Evolutionary conservation across 371 early-diverging fungal genomes (phyloP).

Genomic region (Lichtheimia corymbifera): DNA sequence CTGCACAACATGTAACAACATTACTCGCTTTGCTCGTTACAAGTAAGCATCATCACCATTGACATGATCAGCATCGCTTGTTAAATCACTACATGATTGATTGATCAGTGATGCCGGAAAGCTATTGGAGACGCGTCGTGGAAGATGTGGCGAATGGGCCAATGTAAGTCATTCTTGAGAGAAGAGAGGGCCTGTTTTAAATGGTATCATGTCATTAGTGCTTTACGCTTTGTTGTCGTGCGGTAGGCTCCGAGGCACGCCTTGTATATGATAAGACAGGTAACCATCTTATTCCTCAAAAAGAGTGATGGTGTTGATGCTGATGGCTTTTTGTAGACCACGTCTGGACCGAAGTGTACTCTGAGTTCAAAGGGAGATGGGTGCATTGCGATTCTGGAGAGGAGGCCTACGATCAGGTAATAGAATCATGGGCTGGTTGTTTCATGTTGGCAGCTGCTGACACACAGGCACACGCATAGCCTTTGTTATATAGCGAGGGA

Average conservation of each 20-base stretch:
- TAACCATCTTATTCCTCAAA: neutral
- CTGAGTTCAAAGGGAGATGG: conserved; percentile 61
- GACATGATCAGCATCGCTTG: no score
- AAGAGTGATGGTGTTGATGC: no score
- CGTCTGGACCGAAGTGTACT: conserved; percentile 76
- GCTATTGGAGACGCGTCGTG: conserved; percentile 60
- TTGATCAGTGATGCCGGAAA: conserved; percentile 49
- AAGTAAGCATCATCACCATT: conserved; percentile 35
- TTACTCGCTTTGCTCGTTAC: conserved; percentile 73
- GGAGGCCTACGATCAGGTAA: conserved; percentile 57
- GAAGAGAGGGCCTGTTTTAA: neutral
- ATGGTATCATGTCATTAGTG: conserved; percentile 29
- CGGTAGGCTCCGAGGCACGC: conserved; percentile 68
- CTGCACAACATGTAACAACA: conserved; percentile 46
- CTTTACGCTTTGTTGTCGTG: conserved; percentile 65
- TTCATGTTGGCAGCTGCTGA: neutral
- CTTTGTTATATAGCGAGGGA: conserved; percentile 65
- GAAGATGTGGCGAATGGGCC: conserved; percentile 84
- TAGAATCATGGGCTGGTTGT: neutral
- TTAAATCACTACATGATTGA: neutral
- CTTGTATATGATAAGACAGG: conserved; percentile 61
- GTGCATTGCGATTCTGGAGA: conserved; percentile 74
- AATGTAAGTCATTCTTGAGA: conserved; percentile 42
- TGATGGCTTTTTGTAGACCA: conserved; percentile 36
- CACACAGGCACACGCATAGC: conserved; percentile 21